These are phyloP conservation scores for Taiozyma onychis DNA, from an alignment of 1,139 yeast genomes.

Conservation along the genomic window DNA sequence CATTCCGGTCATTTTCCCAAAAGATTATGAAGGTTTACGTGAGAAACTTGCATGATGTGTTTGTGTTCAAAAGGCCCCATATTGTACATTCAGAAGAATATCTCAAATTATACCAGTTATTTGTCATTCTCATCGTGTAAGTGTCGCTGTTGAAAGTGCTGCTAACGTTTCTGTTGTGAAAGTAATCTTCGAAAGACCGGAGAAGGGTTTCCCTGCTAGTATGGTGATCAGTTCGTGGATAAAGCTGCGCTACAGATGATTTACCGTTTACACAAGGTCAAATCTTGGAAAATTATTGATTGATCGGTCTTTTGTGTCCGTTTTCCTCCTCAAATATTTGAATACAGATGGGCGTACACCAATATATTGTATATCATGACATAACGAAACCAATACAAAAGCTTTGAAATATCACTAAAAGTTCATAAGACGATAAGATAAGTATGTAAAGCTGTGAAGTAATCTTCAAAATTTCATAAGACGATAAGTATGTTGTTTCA, in stretches of 20 bases:
- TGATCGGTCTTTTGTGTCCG: no score
- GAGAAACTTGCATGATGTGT: conserved; percentile 96
- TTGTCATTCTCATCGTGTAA: conserved; percentile 87
- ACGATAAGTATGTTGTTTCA: no score
- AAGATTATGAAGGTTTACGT: conserved; percentile 73
- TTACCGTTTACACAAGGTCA: no score
- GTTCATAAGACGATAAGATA: no score
- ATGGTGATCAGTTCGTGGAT: conserved; percentile 97
- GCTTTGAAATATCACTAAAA: no score
- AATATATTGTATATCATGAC: no score
- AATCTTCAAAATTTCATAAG: no score
- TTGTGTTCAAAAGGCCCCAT: conserved; percentile 89
- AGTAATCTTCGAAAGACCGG: conserved; percentile 95
- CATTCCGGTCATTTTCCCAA: conserved; percentile 92
- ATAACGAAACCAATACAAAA: no score
- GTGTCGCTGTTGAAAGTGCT: conserved; percentile 93
- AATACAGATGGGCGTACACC: no score
- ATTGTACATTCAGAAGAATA: conserved; percentile 82
- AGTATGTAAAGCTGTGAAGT: no score
- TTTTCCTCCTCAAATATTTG: no score
- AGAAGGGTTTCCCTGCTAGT: conserved; percentile 90
- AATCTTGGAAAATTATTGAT: no score
- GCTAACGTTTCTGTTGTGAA: conserved; percentile 92
- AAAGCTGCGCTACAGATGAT: conserved; percentile 64
- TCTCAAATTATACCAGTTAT: conserved; percentile 93